Evolutionary conservation across 306 rosid species (phyloP).

Genomic region (Cucumis cinereus): DNA sequence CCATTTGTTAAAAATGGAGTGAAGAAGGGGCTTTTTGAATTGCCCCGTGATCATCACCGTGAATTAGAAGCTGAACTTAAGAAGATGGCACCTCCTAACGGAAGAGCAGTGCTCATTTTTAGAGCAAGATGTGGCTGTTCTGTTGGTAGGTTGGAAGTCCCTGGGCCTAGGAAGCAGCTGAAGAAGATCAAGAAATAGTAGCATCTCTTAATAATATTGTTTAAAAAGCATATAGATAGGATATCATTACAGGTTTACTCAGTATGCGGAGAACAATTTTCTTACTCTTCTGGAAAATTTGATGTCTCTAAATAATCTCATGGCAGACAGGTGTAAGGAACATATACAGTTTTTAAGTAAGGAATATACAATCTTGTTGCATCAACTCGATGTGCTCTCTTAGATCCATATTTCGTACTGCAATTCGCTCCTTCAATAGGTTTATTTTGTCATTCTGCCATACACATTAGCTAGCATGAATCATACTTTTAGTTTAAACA

Average conservation of each 20-base stretch:
- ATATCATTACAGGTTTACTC: constrained; percentile 7
- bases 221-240: constrained; percentile 1
- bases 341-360: constrained; percentile 40
- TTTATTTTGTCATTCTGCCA: background rate
- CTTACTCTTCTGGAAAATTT: constrained; percentile 30
- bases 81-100: constrained; percentile 95
- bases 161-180: constrained; percentile 51
- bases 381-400: constrained; percentile 2
- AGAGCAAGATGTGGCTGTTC: constrained; percentile 93
- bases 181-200: constrained; percentile 82
- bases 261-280: constrained; percentile 23
- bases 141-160: constrained; percentile 93
- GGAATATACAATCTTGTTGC: constrained; percentile 37
- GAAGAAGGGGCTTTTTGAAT: constrained; percentile 65
- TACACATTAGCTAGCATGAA: background rate
- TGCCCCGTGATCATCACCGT: constrained; percentile 78
- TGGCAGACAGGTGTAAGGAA: constrained; percentile 50
- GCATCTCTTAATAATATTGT: background rate
- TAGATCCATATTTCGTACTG: background rate
- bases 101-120: constrained; percentile 75
- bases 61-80: constrained; percentile 90
- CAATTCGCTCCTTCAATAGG: background rate
- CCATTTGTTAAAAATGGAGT: constrained; percentile 32
- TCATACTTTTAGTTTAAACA: background rate
- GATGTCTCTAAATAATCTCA: constrained; percentile 57